Evolutionary conservation across 495 filamentous ascomycete species (phyloP).

Genomic region (Lasiosphaeria ovina): DNA sequence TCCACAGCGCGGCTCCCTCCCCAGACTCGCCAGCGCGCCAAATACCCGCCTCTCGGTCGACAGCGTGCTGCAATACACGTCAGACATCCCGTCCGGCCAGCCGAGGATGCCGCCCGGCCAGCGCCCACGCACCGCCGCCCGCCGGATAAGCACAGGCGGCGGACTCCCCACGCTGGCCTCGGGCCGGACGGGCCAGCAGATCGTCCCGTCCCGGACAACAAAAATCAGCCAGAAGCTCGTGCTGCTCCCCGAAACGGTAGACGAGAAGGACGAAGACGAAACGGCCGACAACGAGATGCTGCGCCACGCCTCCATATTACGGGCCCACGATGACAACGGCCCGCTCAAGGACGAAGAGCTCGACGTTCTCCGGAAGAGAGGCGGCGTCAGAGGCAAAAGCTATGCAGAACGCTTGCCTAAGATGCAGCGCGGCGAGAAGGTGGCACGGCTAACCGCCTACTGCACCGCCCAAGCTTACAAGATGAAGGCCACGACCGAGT

Average conservation of each 20-base stretch:
- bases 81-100: constrained; percentile 93
- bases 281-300: constrained; percentile 45
- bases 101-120: constrained; percentile 68
- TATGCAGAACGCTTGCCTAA: constrained; percentile 96
- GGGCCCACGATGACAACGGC: constrained; percentile 59
- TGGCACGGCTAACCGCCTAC: constrained; percentile 90
- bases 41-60: constrained; percentile 87
- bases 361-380: constrained; percentile 61
- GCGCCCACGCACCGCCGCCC: constrained; percentile 51
- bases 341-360: constrained; percentile 79
- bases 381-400: constrained; percentile 73
- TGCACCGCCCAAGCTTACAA: constrained; percentile 93
- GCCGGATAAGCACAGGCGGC: constrained; percentile 38
- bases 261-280: constrained; percentile 56
- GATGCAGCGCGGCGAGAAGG: constrained; percentile 76
- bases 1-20: constrained; percentile 19
- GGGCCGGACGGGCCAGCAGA: constrained; percentile 59
- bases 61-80: constrained; percentile 89
- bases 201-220: constrained; percentile 81
- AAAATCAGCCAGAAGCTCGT: constrained; percentile 95
- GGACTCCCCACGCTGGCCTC: constrained; percentile 40
- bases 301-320: constrained; percentile 37
- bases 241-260: constrained; percentile 80
- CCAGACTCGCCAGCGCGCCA: constrained; percentile 29
- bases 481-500: constrained; percentile 78